Base-by-base conservation (phyloP, 2,329 filamentous ascomycete genomes). In the Nigrospora osmanthi region DNA sequence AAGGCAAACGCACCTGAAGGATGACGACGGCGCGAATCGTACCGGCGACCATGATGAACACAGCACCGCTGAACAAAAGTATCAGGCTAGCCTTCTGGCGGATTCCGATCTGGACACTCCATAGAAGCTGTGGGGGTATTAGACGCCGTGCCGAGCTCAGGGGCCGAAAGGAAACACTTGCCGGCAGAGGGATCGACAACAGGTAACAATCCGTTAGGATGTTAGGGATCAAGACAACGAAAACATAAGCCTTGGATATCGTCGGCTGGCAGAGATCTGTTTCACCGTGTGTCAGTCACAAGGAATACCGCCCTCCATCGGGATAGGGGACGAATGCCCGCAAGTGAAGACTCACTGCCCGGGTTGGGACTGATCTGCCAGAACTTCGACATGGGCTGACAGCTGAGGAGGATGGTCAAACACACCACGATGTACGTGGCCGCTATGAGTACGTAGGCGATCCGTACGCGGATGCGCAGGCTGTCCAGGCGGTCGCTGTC, bases 321-420 rank as follows among this genome's bases (percentile, higher is more conserved):
- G 32, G 42, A 37, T 19, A 43, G 44, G 11, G 50, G 37, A 38
- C 44, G 42, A 23, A 46, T 34, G 46, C 36, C 19, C 28, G 14
- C 30, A n/a, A 14, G 45, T 38, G n/a, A 36, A 38, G 17, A 61
- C 66, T 49, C 47, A 71, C 67, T 67, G 6, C 70, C 70, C 6
- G 72, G 72, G 15, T 70, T 52, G 4, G 69, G 72, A 47, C 63
- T 56, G 35, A 66, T 73, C 54, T 76, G 72, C 72, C 72, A 76
- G 47, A 73, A 72, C 42, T 67, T 66, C 16, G 62, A 52, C 34
- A 75, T 63, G 0, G 72, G 71, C 37, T 51, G 48, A 48, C 72
- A 75, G 2, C 64, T 65, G n/a, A 72, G 62, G 6, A 74, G 56
- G 38, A 74, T 66, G 1, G 66, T 66, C 23, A 66, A 59, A 28